Conservation (phyloP, 2,329 filamentous ascomycete genomes). For the Epichloe gansuensis region DNA sequence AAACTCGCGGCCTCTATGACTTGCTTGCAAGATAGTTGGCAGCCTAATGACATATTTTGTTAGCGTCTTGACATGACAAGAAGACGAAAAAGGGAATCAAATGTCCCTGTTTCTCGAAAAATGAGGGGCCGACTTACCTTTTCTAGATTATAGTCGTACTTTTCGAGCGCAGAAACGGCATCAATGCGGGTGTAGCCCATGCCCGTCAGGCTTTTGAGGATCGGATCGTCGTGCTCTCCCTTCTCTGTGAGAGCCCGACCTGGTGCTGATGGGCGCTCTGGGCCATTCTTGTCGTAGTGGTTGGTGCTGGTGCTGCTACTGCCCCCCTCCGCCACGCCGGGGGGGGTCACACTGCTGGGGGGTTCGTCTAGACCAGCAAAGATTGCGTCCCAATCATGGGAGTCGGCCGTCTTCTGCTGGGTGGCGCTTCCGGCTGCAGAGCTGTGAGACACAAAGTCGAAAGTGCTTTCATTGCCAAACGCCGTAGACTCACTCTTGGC, state of each 20-base stretch:
- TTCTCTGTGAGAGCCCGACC: slow-evolving; percentile 60
- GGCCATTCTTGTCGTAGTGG: slow-evolving; percentile 8
- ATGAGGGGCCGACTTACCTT: slow-evolving; percentile 49
- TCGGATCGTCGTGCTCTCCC: slow-evolving; percentile 79
- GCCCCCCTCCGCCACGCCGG: slow-evolving; percentile 1
- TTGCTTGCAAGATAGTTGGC: slow-evolving; percentile 44
- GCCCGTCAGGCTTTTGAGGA: slow-evolving; percentile 73
- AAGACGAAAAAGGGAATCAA: not conserved
- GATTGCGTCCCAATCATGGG: slow-evolving; percentile 88
- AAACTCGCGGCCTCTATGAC: slow-evolving; percentile 23
- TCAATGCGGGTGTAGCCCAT: slow-evolving; percentile 76
- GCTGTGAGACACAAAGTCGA: slow-evolving; percentile 40
- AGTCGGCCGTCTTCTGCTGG: slow-evolving; percentile 29
- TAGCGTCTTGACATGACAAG: slow-evolving; percentile 4
- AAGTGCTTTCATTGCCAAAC: slow-evolving; percentile 43
- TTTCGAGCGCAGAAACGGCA: slow-evolving; percentile 71
- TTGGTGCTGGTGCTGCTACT: not conserved
- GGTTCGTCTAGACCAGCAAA: slow-evolving; percentile 67
- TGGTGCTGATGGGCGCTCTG: slow-evolving; percentile 16
- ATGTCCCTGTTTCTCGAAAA: not conserved
- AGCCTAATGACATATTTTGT: slow-evolving; percentile 22
- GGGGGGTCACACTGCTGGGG: slow-evolving; percentile 24
- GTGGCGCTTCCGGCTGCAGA: slow-evolving; percentile 23
- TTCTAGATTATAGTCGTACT: slow-evolving; percentile 92
- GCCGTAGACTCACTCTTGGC: slow-evolving; percentile 39